A percentile compares a stretch with the other conserved stretches of the same genome.
Evolutionary conservation across 1,284 basidiomycete species (phyloP).

Genomic region (Heterobasidion occidentale): DNA sequence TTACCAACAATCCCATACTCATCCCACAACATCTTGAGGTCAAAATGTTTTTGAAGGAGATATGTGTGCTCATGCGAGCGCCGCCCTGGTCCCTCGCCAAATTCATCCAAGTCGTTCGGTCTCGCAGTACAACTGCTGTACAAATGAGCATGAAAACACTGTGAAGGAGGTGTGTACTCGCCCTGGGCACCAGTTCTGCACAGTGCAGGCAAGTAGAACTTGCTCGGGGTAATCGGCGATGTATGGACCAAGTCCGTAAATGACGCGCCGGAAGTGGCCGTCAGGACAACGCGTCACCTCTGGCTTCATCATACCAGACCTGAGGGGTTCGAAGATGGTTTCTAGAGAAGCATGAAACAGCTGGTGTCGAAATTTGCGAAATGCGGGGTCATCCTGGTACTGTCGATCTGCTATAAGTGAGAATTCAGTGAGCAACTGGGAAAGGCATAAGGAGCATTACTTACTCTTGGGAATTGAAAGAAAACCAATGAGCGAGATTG

Average conservation of each 20-base stretch:
- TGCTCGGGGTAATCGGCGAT: slow-evolving; percentile 19
- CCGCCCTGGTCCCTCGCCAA: no score
- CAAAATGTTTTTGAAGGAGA: no score
- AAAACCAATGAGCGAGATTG: slow-evolving; percentile 15
- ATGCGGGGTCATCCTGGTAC: slow-evolving; percentile 5
- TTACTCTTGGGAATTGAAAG: slow-evolving; percentile 18
- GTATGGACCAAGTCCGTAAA: slow-evolving; percentile 11
- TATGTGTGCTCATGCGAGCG: no score
- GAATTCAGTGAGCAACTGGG: not conserved
- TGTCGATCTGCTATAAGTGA: not conserved
- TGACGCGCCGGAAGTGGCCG: slow-evolving; percentile 1
- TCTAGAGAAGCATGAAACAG: slow-evolving; percentile 11
- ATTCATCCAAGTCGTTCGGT: no score
- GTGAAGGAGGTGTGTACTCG: no score
- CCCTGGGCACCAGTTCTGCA: no score
- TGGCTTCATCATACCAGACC: slow-evolving; percentile 9
- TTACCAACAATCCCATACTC: no score
- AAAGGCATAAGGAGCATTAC: not conserved
- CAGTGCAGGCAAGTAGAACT: slow-evolving; percentile 6
- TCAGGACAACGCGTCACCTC: slow-evolving; percentile 12
- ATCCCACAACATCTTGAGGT: no score
- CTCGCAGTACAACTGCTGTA: no score
- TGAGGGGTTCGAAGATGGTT: slow-evolving; percentile 7
- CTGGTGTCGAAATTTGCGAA: slow-evolving; percentile 12
- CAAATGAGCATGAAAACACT: no score